These are phyloP conservation scores for Pseudopithomyces maydicus DNA, from an alignment of 2,329 filamentous ascomycete genomes.

Conservation along the genomic window DNA sequence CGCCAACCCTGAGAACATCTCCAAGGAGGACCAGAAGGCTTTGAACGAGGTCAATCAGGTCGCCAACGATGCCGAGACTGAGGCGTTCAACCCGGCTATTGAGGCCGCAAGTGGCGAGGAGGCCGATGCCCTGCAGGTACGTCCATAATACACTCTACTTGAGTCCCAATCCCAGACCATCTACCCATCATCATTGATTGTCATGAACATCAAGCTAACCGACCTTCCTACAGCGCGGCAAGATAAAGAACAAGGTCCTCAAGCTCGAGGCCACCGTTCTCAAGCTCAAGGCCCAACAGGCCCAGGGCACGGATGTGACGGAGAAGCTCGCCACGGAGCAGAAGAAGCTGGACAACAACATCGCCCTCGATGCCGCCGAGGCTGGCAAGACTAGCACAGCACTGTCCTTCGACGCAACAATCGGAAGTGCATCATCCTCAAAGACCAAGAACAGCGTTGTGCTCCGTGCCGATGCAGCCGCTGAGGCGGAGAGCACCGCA, in stretches of 20 bases:
- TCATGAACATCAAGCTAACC: not conserved
- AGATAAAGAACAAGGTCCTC: constrained; percentile 66
- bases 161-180: not conserved
- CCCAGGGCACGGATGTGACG: constrained; percentile 56
- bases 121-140: constrained; percentile 50
- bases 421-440: constrained; percentile 26
- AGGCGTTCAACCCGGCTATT: constrained; percentile 60
- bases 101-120: constrained; percentile 51
- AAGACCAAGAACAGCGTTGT: constrained; percentile 9
- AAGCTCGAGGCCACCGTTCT: constrained; percentile 61
- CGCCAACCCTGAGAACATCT: constrained; percentile 54
- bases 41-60: constrained; percentile 58
- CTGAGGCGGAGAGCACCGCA: not conserved
- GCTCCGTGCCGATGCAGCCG: not conserved
- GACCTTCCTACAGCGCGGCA: constrained; percentile 53
- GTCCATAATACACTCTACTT: constrained; percentile 1
- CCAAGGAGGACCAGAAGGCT: constrained; percentile 56
- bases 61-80: constrained; percentile 60
- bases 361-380: constrained; percentile 53
- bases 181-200: no score
- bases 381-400: constrained; percentile 53
- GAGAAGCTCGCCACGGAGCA: constrained; percentile 54
- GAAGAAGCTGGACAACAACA: constrained; percentile 61
- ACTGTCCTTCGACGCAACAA: constrained; percentile 33
- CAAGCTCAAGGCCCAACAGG: constrained; percentile 57